Conservation (phyloP, 768 basidiomycete species). For the Coprinellus micaceus region DNA sequence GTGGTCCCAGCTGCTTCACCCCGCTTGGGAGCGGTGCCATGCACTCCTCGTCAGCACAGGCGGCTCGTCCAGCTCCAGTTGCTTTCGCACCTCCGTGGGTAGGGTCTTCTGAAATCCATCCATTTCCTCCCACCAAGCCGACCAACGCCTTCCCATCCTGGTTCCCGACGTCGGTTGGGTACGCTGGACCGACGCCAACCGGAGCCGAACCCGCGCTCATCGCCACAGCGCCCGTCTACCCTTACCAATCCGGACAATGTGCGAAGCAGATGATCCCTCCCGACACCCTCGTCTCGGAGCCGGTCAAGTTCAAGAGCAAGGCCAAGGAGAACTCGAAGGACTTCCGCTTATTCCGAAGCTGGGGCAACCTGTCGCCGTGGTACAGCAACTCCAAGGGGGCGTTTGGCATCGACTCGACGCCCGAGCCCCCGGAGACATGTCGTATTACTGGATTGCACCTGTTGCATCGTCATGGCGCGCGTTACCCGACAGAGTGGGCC, state of each 20-base stretch:
- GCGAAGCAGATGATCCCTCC: slow-evolving; percentile 63
- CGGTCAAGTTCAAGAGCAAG: slow-evolving; percentile 10
- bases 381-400: slow-evolving; percentile 62
- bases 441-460: slow-evolving; percentile 71
- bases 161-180: slow-evolving; percentile 76
- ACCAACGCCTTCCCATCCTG: slow-evolving; percentile 69
- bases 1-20: slow-evolving; percentile 38
- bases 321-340: slow-evolving; percentile 3
- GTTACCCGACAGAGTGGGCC: slow-evolving; percentile 63
- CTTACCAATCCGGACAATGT: slow-evolving; percentile 58
- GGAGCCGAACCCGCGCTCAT: slow-evolving; percentile 74
- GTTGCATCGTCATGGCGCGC: slow-evolving; percentile 79
- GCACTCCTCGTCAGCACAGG: slow-evolving; percentile 11
- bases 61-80: too few species aligned
- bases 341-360: slow-evolving; percentile 72
- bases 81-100: slow-evolving; percentile 62
- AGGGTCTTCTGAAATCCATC: slow-evolving; percentile 66
- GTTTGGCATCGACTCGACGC: slow-evolving; percentile 72
- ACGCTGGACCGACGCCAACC: slow-evolving; percentile 74
- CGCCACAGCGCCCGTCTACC: slow-evolving; percentile 74
- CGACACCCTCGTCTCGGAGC: slow-evolving; percentile 19
- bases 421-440: slow-evolving; percentile 68
- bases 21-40: slow-evolving; percentile 9
- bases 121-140: slow-evolving; percentile 69
- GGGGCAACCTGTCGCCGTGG: slow-evolving; percentile 88